These are phyloP conservation scores for Madurella fahalii DNA, from an alignment of 2,329 filamentous ascomycete genomes.

Conservation along the genomic window DNA sequence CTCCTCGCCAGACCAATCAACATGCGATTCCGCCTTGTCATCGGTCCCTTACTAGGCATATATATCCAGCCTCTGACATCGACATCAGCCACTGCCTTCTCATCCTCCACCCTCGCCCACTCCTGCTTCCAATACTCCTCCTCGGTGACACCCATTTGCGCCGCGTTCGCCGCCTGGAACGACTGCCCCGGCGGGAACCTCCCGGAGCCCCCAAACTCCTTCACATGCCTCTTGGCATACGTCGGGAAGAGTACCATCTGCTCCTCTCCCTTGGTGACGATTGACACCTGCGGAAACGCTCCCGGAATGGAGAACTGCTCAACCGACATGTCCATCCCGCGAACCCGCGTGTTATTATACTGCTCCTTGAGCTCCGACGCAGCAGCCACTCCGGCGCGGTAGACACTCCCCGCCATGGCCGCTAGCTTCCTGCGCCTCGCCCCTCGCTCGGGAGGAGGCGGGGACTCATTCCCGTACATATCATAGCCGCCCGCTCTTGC, in stretches of 20 bases:
- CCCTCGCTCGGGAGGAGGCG: slow-evolving; percentile 54
- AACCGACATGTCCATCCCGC: slow-evolving; percentile 33
- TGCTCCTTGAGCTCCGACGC: slow-evolving; percentile 58
- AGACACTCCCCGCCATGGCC: slow-evolving; percentile 55
- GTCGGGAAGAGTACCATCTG: slow-evolving; percentile 95
- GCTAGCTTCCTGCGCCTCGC: slow-evolving; percentile 75
- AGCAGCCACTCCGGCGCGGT: slow-evolving; percentile 52
- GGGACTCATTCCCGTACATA: slow-evolving; percentile 8
- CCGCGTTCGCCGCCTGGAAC: slow-evolving; percentile 30
- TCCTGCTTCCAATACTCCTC: slow-evolving; percentile 72
- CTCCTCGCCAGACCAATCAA: slow-evolving; percentile 82
- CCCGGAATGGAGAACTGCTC: slow-evolving; percentile 58
- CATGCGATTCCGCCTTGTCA: slow-evolving; percentile 82
- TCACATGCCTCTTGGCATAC: slow-evolving; percentile 74
- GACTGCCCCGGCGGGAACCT: slow-evolving; percentile 29
- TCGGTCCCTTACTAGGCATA: slow-evolving; percentile 74
- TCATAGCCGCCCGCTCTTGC: slow-evolving; percentile 3
- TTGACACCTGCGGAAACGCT: slow-evolving; percentile 79
- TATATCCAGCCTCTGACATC: slow-evolving; percentile 97
- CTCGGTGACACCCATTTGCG: slow-evolving; percentile 47
- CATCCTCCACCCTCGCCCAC: slow-evolving; percentile 76
- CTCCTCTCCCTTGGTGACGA: slow-evolving; percentile 74
- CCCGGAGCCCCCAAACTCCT: slow-evolving; percentile 52
- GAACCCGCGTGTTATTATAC: slow-evolving; percentile 50
- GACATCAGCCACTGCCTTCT: slow-evolving; percentile 84